Percentiles rank a stretch among this genome's conserved stretches.
These are phyloP conservation scores for Orbilia brochopaga DNA, from an alignment of 2,329 filamentous ascomycete species.

Conservation along the genomic window DNA sequence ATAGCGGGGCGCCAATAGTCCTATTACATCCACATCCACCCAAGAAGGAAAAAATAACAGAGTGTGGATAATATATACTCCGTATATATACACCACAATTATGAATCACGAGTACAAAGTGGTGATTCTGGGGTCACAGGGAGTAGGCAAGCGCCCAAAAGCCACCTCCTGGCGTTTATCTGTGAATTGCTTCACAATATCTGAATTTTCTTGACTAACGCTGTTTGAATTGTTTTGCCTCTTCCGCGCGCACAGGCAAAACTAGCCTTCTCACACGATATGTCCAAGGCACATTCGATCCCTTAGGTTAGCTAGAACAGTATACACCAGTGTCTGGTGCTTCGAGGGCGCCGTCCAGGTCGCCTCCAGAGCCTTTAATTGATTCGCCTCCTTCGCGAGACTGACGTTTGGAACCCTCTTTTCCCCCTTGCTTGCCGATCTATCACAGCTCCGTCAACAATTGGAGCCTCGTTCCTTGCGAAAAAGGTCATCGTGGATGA, in stretches of 20 bases:
- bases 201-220: slow-evolving; percentile 2
- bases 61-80: too few species aligned
- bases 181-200: not conserved
- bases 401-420: slow-evolving; percentile 9
- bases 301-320: slow-evolving; percentile 42
- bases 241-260: slow-evolving; percentile 27
- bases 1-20: not conserved
- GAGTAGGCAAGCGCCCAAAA: slow-evolving; percentile 49
- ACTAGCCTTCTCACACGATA: slow-evolving; percentile 53
- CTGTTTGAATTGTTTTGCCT: not conserved
- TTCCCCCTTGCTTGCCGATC: slow-evolving; percentile 7
- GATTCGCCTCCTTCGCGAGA: not conserved
- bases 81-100: slow-evolving; percentile 1
- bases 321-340: not conserved
- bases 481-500: slow-evolving; percentile 56
- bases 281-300: slow-evolving; percentile 55
- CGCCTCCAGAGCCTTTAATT: not conserved
- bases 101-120: slow-evolving; percentile 51
- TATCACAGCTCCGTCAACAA: slow-evolving; percentile 53
- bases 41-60: not conserved
- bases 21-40: not conserved
- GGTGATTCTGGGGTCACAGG: slow-evolving; percentile 51
- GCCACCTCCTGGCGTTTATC: not conserved
- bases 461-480: slow-evolving; percentile 55
- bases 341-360: not conserved